These are phyloP conservation scores for Lolium perenne DNA, from an alignment of 176 grass and related monocot species.

Conservation along the genomic window DNA sequence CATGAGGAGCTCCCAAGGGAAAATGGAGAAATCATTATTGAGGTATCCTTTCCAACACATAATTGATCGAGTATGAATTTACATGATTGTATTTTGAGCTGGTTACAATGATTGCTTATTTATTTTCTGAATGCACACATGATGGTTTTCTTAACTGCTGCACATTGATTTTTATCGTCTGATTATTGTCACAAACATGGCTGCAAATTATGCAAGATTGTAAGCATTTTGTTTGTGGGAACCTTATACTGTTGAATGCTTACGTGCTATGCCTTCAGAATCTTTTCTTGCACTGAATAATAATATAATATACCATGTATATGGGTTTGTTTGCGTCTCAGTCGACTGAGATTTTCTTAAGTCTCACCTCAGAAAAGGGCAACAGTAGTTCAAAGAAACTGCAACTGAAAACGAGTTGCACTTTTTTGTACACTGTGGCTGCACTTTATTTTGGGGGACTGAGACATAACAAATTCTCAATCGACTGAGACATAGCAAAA, in stretches of 20 bases:
- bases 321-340: too few relatives aligned
- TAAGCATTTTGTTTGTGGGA: background rate
- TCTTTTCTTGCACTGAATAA: background rate
- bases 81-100: background rate
- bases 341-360: too few relatives aligned
- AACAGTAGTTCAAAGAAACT: too few relatives aligned
- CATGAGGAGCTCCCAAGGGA: conserved; percentile 90
- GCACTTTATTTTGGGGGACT: too few relatives aligned
- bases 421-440: too few relatives aligned
- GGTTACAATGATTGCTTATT: background rate
- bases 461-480: too few relatives aligned
- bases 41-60: conserved; percentile 56
- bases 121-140: background rate
- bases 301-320: background rate
- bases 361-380: too few relatives aligned
- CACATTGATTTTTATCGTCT: background rate
- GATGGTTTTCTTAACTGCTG: background rate
- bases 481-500: too few relatives aligned
- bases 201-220: background rate
- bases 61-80: background rate
- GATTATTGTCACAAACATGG: background rate
- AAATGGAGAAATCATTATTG: conserved; percentile 98
- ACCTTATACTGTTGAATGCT: conserved; percentile 10
- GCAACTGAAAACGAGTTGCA: too few relatives aligned
- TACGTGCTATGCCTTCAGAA: conserved; percentile 8